These are phyloP conservation scores for Alectoria sarmentosa DNA, from an alignment of 495 filamentous ascomycete species.

Conservation along the genomic window DNA sequence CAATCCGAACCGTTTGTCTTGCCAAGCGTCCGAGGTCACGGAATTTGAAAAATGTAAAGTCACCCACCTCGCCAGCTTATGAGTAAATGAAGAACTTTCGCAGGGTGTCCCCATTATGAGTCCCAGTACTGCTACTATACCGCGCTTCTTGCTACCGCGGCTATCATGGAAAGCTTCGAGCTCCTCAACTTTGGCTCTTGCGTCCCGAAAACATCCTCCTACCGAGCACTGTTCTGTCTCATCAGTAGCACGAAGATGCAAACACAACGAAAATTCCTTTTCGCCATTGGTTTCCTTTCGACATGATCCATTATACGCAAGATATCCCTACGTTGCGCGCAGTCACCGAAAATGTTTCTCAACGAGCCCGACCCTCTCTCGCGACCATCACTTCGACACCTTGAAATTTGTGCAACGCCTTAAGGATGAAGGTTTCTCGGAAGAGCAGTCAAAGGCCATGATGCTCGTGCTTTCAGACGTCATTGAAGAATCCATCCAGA, in stretches of 20 bases:
- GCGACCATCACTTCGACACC: conserved; percentile 97
- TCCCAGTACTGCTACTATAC: conserved; percentile 13
- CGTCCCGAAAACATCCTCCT: background rate
- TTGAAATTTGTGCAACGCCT: conserved; percentile 93
- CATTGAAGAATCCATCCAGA: conserved; percentile 97
- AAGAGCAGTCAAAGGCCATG: conserved; percentile 91
- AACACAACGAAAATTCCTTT: background rate
- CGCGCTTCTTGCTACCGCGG: conserved; percentile 25
- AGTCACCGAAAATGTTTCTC: conserved; percentile 48
- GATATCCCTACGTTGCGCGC: background rate
- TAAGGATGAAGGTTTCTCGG: conserved; percentile 86
- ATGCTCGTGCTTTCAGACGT: conserved; percentile 97
- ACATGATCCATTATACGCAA: background rate
- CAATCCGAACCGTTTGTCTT: no score
- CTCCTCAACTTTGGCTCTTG: background rate
- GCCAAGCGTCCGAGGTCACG: no score
- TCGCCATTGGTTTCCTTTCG: background rate
- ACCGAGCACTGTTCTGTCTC: background rate
- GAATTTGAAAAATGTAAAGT: no score
- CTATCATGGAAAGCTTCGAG: conserved; percentile 20
- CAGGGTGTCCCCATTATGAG: conserved; percentile 6
- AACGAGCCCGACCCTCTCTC: conserved; percentile 48
- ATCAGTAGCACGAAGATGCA: conserved; percentile 11
- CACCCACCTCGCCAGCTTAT: no score
- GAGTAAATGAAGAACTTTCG: no score